Base-by-base conservation (phyloP, 2,329 filamentous ascomycete genomes). In the Exophiala lecanii-corni region DNA sequence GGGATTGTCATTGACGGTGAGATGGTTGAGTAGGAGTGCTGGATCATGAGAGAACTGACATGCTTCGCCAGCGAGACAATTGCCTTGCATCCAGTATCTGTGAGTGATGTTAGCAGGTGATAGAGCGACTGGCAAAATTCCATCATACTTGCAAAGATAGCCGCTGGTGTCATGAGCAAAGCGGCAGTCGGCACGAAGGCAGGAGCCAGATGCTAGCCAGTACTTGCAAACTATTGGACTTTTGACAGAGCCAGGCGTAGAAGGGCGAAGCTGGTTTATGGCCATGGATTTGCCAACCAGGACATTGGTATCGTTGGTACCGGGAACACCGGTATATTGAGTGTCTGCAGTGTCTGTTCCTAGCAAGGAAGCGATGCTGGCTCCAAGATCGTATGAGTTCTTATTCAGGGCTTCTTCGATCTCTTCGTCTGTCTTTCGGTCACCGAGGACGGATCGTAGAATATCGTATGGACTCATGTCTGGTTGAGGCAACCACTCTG, bases 391-490 rank as follows among this genome's bases (percentile, higher is more conserved):
- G 61, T 96, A 98, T 43, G 86, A 85, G 62, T 96, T 91, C 45
- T 81, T 75, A 54, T 91, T 87, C 35, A 98, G 75, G 3, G 91
- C 87, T n/a, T 81, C 76, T 62, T 96, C 89, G 36, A 98, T 91
- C 64, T 98, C 92, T 39, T 97, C 89, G 57, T 97, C 91, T 2
- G 87, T 84, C 59, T 86, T 84, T 41, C 87, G 82, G 56, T 92
- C 88, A 36, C 91, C 88, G 18, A 98, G 74, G 30, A 98, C 94
- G 4, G 91, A 96, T 49, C 92, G 86, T 43, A 98, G 75, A 79
- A 98, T 97, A 62, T 98, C 92, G 66, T 96, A 95, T 1, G 92
- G 91, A 45, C 87, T 94, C 91, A 98, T 97, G 59, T 97, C 89
- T 43, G 81, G 79, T 59, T 85, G 84, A 61, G 78, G 75, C 10